Conservation (phyloP, 305 asterid genomes). For the Withania somnifera region DNA sequence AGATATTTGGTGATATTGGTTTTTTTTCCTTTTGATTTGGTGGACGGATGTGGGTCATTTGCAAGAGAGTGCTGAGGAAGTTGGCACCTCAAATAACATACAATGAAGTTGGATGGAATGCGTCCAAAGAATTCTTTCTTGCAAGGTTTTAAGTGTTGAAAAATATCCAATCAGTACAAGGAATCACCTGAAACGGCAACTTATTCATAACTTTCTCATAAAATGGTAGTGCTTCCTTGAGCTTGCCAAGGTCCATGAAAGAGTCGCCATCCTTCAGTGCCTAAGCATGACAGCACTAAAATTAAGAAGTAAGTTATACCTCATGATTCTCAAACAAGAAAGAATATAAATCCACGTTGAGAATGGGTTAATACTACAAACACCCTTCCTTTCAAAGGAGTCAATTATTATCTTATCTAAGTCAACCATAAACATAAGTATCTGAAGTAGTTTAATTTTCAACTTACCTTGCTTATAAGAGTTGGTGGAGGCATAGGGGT, state of each 20-base stretch:
- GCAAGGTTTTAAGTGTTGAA: background rate
- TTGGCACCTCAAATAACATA: background rate
- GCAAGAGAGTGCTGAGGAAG: background rate
- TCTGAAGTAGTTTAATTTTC: background rate
- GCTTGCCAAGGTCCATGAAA: constrained; percentile 73
- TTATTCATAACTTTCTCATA: constrained; percentile 68
- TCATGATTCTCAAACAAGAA: constrained; percentile 18
- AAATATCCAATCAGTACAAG: background rate
- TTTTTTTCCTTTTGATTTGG: background rate
- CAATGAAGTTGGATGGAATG: background rate
- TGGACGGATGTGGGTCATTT: background rate
- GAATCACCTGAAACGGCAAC: constrained; percentile 57
- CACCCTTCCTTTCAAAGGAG: background rate
- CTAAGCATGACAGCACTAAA: constrained; percentile 60
- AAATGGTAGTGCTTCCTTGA: constrained; percentile 66
- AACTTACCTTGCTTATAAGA: background rate
- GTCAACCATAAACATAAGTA: background rate
- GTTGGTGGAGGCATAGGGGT: background rate
- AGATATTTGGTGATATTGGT: background rate
- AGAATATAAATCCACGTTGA: background rate
- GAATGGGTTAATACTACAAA: background rate
- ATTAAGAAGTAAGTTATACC: constrained; percentile 45
- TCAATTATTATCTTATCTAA: background rate
- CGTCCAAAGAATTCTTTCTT: background rate
- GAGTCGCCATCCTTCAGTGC: constrained; percentile 68